Conservation (phyloP, 805 yeast species). For the Saturnispora mendoncae region DNA sequence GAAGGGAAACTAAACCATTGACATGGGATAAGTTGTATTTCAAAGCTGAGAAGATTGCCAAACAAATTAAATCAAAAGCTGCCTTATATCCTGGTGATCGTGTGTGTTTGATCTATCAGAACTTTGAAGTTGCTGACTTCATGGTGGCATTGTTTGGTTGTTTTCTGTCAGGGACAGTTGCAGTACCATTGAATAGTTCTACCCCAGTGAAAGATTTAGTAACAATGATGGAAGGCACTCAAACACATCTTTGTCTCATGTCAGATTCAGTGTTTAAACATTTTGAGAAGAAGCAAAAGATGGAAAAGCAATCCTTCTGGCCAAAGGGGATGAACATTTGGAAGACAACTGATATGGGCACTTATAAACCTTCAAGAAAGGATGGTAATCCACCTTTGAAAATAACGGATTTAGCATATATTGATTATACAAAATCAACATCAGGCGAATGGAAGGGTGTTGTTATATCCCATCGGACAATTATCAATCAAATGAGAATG, state of each 20-base stretch:
- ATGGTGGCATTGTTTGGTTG: conserved; percentile 84
- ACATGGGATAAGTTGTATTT: conserved; percentile 86
- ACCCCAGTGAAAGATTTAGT: conserved; percentile 60
- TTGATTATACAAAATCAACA: conserved; percentile 85
- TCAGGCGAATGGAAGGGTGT: conserved; percentile 90
- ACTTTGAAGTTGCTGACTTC: conserved; percentile 77
- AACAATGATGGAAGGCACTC: conserved; percentile 63
- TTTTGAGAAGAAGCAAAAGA: conserved; percentile 51
- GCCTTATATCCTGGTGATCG: conserved; percentile 74
- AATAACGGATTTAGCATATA: conserved; percentile 81
- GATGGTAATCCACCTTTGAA: conserved; percentile 56
- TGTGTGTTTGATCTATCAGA: conserved; percentile 76
- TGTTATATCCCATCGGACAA: conserved; percentile 81
- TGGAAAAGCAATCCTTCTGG: conserved; percentile 35
- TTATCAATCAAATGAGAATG: conserved; percentile 80
- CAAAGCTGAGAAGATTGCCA: conserved; percentile 82
- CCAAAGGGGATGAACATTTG: conserved; percentile 67
- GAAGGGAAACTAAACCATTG: conserved; percentile 67
- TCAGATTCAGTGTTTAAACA: conserved; percentile 73
- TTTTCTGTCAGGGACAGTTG: conserved; percentile 86
- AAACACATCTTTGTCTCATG: conserved; percentile 67
- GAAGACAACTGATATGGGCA: conserved; percentile 84
- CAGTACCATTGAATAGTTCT: conserved; percentile 83
- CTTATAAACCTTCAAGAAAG: conserved; percentile 49
- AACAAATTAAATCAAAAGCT: conserved; percentile 63